These are phyloP conservation scores for Alternaria angustiovoidea DNA, from an alignment of 2,329 filamentous ascomycete genomes.

Conservation along the genomic window DNA sequence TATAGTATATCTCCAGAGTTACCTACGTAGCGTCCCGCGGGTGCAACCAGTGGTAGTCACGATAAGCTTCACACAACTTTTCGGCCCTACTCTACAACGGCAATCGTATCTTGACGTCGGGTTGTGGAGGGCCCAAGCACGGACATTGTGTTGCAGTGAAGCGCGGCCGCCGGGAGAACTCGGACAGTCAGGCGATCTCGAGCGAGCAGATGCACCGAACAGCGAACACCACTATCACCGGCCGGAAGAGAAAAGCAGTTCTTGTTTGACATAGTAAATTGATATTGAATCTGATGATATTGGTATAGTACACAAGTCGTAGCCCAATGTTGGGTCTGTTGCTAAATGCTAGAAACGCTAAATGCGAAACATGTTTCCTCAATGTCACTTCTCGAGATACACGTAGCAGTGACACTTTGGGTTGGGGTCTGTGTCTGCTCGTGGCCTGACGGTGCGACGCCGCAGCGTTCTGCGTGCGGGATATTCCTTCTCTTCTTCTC, in stretches of 20 bases:
- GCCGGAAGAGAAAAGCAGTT: not conserved
- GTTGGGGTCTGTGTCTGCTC: slow-evolving; percentile 3
- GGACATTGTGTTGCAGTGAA: not conserved
- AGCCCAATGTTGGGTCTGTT: slow-evolving; percentile 6
- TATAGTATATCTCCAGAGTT: not conserved
- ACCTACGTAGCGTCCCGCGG: not conserved
- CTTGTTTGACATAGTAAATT: not conserved
- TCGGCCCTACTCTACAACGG: not conserved
- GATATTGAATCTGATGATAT: slow-evolving; percentile 1
- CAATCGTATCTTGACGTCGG: not conserved
- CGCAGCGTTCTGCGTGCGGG: slow-evolving; percentile 21
- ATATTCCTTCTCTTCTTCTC: slow-evolving; percentile 7
- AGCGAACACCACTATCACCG: not conserved
- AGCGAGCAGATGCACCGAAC: not conserved
- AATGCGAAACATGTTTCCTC: slow-evolving; percentile 7
- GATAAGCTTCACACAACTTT: not conserved
- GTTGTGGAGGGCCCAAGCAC: not conserved
- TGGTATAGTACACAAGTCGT: slow-evolving; percentile 3
- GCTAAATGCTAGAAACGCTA: slow-evolving; percentile 5
- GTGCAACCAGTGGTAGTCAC: too few relatives aligned
- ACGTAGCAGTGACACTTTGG: slow-evolving; percentile 6
- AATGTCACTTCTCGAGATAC: slow-evolving; percentile 20
- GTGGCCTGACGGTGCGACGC: slow-evolving; percentile 21
- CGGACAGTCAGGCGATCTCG: slow-evolving; percentile 4
- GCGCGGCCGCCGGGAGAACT: slow-evolving; percentile 14